phyloP scores from a whole-genome alignment of 441 rosid genomes.

The Pelargonium cotyledonis region DNA sequence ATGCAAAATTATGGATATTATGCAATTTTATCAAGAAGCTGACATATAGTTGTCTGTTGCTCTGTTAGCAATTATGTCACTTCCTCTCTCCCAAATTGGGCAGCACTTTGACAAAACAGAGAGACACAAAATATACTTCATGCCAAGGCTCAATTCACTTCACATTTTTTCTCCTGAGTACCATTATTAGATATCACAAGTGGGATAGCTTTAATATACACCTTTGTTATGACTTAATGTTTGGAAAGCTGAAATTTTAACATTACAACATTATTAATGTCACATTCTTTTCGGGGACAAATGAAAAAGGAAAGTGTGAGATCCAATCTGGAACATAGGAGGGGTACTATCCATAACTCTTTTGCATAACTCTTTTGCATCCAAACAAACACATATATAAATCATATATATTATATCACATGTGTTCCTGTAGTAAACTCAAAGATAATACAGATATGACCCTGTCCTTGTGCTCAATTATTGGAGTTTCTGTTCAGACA shows the following conservation, averaged over 20 bases:
- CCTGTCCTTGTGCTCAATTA: conserved; percentile 1
- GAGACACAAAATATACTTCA: no score
- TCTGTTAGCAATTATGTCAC: no score
- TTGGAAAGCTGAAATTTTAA: conserved; percentile 2
- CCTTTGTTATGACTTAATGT: conserved; percentile 4
- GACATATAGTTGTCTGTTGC: no score
- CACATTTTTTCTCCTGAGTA: no score
- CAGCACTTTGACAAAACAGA: no score
- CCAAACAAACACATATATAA: conserved; percentile 1
- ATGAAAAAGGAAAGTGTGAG: not conserved
- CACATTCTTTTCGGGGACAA: conserved; percentile 3
- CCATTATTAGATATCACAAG: no score
- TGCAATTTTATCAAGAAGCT: no score
- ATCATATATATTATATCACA: not conserved
- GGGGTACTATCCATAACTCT: not conserved
- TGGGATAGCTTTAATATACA: not conserved
- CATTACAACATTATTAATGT: not conserved
- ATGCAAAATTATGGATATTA: no score
- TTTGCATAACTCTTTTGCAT: not conserved
- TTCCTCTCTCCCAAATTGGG: no score
- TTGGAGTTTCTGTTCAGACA: not conserved
- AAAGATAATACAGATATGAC: not conserved
- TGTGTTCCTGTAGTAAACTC: not conserved
- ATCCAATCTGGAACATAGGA: not conserved
- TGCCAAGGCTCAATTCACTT: no score